Conservation (phyloP, 805 yeast species). For the Lipomyces yamanashiensis region DNA sequence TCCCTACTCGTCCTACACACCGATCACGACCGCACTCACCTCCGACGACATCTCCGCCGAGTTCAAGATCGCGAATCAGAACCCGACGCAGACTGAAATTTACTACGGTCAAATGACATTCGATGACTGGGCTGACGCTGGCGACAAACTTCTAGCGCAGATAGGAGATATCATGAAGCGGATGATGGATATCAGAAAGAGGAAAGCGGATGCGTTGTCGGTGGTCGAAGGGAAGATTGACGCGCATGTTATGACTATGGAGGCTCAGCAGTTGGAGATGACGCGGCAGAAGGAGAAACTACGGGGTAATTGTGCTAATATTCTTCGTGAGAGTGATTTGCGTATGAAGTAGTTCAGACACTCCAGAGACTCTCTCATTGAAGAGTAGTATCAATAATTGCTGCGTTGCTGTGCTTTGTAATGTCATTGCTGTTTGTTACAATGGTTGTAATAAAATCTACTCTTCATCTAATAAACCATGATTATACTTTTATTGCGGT, state of each 20-base stretch:
- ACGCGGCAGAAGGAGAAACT: constrained; percentile 19
- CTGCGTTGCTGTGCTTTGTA: not conserved
- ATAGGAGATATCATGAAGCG: constrained; percentile 21
- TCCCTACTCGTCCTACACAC: constrained; percentile 17
- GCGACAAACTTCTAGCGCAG: constrained; percentile 10
- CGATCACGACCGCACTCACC: constrained; percentile 22
- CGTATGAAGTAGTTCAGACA: not conserved
- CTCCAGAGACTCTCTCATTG: not conserved
- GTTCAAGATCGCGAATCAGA: constrained; percentile 6
- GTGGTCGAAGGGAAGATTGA: constrained; percentile 22
- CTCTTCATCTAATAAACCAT: constrained; percentile 14
- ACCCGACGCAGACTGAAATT: constrained; percentile 9
- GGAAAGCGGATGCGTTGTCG: constrained; percentile 20
- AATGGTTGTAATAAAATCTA: not conserved
- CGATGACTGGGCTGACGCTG: constrained; percentile 24
- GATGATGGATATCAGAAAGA: constrained; percentile 11
- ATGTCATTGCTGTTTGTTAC: not conserved
- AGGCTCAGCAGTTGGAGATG: not conserved
- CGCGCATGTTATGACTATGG: constrained; percentile 12
- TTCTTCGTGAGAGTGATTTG: not conserved
- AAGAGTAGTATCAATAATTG: not conserved
- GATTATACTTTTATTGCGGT: constrained; percentile 20
- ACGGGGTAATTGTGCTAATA: constrained; percentile 6
- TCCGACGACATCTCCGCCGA: constrained; percentile 21
- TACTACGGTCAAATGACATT: constrained; percentile 30